These are phyloP conservation scores for Adiantum capillusveneris DNA, from an alignment of 75 land plant species.

Conservation along the genomic window DNA sequence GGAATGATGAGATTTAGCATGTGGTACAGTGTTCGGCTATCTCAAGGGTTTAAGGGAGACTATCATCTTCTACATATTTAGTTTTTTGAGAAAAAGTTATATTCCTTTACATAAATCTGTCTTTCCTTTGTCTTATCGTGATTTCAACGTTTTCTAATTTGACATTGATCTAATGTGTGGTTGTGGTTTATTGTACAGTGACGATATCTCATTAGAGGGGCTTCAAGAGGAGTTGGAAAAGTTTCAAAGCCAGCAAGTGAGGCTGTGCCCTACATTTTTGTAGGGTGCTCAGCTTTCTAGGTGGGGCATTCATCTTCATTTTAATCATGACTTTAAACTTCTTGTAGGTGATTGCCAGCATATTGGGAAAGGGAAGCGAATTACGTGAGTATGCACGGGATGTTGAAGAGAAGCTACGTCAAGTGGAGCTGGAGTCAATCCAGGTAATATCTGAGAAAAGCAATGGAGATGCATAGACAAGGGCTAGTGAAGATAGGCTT, in stretches of 20 bases:
- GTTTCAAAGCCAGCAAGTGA: slow-evolving; percentile 41
- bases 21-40: too few species aligned
- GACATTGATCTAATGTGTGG: too few species aligned
- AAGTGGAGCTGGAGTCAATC: slow-evolving; percentile 89
- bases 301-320: too few species aligned
- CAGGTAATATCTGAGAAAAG: slow-evolving; percentile 41
- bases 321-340: too few species aligned
- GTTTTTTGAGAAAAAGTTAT: too few species aligned
- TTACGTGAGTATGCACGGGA: slow-evolving; percentile 78
- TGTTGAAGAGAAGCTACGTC: slow-evolving; percentile 87
- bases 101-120: too few species aligned
- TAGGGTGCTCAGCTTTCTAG: neutral
- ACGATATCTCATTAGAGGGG: slow-evolving; percentile 83
- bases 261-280: slow-evolving; percentile 3
- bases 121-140: too few species aligned
- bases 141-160: too few species aligned
- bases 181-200: slow-evolving; percentile 56
- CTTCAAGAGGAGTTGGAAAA: slow-evolving; percentile 83
- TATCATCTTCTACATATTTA: neutral
- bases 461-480: too few species aligned
- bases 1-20: too few species aligned
- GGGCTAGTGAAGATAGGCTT: too few species aligned
- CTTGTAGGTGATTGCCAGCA: slow-evolving; percentile 67
- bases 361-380: slow-evolving; percentile 80
- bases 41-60: too few species aligned